A percentile compares a stretch with the other conserved stretches of the same genome.
phyloP scores from a whole-genome alignment of 768 basidiomycete genomes.

The Asterophora parasitica region DNA sequence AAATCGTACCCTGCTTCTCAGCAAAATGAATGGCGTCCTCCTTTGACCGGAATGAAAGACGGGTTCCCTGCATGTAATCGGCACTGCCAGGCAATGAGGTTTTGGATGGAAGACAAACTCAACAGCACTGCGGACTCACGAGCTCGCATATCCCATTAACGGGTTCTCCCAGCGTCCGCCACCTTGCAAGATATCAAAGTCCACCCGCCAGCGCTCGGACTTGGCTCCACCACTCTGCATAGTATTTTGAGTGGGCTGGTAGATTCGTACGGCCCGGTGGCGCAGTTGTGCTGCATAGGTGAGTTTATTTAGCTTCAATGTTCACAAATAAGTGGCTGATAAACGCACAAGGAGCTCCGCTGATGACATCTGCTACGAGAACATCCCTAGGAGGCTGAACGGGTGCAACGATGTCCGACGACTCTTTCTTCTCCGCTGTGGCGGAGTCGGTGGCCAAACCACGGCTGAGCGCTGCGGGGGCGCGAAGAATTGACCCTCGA shows the following conservation, averaged over 20 bases:
- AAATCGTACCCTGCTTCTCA: slow-evolving; percentile 82
- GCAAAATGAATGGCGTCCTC: slow-evolving; percentile 93
- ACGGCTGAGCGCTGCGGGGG: slow-evolving; percentile 21
- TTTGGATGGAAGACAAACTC: neutral
- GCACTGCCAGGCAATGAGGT: slow-evolving; percentile 46
- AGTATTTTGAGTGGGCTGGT: slow-evolving; percentile 87
- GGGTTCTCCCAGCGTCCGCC: slow-evolving; percentile 97
- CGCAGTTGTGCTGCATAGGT: slow-evolving; percentile 64
- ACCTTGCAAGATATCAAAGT: slow-evolving; percentile 89
- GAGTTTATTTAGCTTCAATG: neutral
- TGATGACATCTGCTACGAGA: slow-evolving; percentile 75
- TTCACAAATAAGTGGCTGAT: no score
- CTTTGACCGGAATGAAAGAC: slow-evolving; percentile 76
- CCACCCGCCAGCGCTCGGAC: slow-evolving; percentile 86
- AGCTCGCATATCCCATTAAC: slow-evolving; percentile 94
- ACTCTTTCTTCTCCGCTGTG: slow-evolving; percentile 24
- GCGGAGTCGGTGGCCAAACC: slow-evolving; percentile 27
- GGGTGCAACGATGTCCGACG: slow-evolving; percentile 35
- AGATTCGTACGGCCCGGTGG: slow-evolving; percentile 87
- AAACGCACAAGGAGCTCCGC: slow-evolving; percentile 76
- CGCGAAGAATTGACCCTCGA: slow-evolving; percentile 18
- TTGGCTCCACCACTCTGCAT: slow-evolving; percentile 93
- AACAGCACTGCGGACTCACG: slow-evolving; percentile 49
- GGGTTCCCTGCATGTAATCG: slow-evolving; percentile 94
- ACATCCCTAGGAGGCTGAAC: slow-evolving; percentile 54